phyloP scores from a whole-genome alignment of 306 rosid species.

The Rubus parviflorus region DNA sequence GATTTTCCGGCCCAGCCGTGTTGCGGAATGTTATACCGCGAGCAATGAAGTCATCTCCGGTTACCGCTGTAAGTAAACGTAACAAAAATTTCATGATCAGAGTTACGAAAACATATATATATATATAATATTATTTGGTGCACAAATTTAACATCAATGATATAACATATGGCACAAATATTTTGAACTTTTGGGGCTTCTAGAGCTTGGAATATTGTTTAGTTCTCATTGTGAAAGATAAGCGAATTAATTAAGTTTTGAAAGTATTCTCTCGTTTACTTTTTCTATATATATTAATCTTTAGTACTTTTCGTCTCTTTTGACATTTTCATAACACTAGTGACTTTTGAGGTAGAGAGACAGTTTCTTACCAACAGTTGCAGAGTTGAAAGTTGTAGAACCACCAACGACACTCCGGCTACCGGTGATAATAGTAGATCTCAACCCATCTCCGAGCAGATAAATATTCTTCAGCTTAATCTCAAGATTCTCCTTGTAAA shows the following conservation, averaged over 20 bases:
- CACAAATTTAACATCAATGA: not conserved
- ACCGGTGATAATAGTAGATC: conserved; percentile 47
- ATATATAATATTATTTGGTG: not conserved
- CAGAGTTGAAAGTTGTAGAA: conserved; percentile 53
- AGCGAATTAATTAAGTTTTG: not conserved
- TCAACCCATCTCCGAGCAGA: conserved; percentile 53
- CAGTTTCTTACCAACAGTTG: conserved; percentile 51
- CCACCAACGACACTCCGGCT: conserved; percentile 54
- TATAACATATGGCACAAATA: not conserved
- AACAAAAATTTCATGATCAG: not conserved
- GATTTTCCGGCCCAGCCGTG: conserved; percentile 55
- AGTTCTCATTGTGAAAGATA: not conserved
- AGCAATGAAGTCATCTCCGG: conserved; percentile 51
- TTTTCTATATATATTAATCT: not conserved
- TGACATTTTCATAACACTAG: conserved; percentile 9
- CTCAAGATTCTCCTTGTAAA: conserved; percentile 48
- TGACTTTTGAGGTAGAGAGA: not conserved
- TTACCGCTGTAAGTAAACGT: conserved; percentile 38
- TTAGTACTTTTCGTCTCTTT: not conserved
- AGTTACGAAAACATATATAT: not conserved
- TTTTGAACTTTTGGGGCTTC: not conserved
- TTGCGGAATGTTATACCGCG: conserved; percentile 55
- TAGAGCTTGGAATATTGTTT: not conserved
- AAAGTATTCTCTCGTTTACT: not conserved
- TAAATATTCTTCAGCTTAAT: conserved; percentile 48